These are phyloP conservation scores for Chrysanthemum lavandulifolium DNA, from an alignment of 129 eudicot species.

Conservation along the genomic window DNA sequence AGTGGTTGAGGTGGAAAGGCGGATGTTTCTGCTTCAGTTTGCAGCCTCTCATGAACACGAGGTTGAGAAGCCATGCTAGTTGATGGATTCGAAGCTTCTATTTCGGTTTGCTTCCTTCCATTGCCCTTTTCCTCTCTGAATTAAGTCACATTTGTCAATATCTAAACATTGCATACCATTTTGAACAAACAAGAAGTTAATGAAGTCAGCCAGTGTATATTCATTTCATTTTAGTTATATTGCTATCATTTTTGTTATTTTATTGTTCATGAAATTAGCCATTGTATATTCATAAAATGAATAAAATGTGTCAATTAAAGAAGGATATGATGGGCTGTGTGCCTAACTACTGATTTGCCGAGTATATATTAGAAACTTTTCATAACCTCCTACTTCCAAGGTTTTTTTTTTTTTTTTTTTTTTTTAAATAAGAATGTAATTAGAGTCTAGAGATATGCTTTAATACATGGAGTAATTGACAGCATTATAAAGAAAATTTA, in stretches of 20 bases:
- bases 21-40: constrained; percentile 22
- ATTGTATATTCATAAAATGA: not conserved
- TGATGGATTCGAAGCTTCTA: constrained; percentile 26
- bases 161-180: not conserved
- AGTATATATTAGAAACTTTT: no score
- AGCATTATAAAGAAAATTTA: constrained; percentile 9
- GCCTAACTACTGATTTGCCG: not conserved
- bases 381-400: no score
- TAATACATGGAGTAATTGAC: no score
- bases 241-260: not conserved
- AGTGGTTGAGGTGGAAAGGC: constrained; percentile 36
- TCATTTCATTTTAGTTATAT: not conserved
- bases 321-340: not conserved
- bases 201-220: not conserved
- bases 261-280: constrained; percentile 1
- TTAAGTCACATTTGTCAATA: not conserved
- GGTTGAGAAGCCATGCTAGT: constrained; percentile 14
- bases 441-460: no score
- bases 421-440: no score
- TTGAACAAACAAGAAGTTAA: not conserved
- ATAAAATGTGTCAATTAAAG: not conserved
- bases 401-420: no score
- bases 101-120: constrained; percentile 38
- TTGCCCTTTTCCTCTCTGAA: constrained; percentile 33
- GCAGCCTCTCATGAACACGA: no score